These are phyloP conservation scores for Fistulinella prunicolor DNA, from an alignment of 768 basidiomycete species.

Conservation along the genomic window DNA sequence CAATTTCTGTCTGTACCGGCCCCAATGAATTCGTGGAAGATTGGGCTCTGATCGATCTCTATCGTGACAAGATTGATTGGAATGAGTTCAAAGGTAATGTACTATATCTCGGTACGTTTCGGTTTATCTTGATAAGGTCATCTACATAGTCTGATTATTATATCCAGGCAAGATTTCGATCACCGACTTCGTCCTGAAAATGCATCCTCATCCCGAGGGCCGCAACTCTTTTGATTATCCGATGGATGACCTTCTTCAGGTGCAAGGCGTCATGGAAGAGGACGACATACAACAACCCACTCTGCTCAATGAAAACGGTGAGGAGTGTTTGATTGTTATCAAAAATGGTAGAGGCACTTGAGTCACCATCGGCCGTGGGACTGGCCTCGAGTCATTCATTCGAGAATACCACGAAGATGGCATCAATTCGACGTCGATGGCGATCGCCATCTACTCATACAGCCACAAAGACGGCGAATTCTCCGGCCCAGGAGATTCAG, in stretches of 20 bases:
- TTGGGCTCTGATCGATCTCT: background rate
- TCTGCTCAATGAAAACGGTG: background rate
- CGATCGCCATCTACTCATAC: slow-evolving; percentile 1
- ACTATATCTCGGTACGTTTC: background rate
- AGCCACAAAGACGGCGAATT: background rate
- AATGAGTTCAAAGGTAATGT: background rate
- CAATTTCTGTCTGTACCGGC: background rate
- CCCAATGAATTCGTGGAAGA: background rate
- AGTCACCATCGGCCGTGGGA: background rate
- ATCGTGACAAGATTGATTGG: background rate
- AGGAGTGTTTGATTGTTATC: background rate
- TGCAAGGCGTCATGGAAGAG: background rate
- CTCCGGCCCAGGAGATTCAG: background rate
- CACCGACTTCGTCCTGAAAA: background rate
- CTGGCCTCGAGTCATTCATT: background rate
- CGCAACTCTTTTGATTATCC: background rate
- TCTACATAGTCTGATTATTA: background rate
- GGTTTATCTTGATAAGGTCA: background rate
- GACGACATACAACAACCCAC: background rate
- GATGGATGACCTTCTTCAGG: background rate
- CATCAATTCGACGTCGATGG: background rate
- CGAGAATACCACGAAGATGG: background rate
- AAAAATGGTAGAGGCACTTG: background rate
- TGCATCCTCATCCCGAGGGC: background rate
- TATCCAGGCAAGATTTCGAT: background rate